Evolutionary conservation across 2,329 filamentous ascomycete species (phyloP).

Genomic region (Trichoderma endophyticum): DNA sequence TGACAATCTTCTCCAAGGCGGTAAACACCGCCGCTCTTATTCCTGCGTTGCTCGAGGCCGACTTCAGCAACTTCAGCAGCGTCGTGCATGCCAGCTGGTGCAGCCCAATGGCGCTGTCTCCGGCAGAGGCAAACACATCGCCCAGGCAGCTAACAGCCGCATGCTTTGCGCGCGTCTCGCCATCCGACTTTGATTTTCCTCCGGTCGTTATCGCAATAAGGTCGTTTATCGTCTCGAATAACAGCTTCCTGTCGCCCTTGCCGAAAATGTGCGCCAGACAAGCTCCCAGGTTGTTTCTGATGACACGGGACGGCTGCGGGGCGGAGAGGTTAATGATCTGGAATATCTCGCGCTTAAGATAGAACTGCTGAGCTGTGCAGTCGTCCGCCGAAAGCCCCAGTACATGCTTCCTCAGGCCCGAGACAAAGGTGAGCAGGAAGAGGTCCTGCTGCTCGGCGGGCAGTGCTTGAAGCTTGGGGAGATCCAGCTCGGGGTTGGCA

Average conservation of each 20-base stretch:
- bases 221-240: constrained; percentile 94
- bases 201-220: constrained; percentile 68
- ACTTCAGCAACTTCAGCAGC: constrained; percentile 76
- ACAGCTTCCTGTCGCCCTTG: constrained; percentile 82
- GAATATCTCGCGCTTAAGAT: constrained; percentile 90
- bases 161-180: constrained; percentile 76
- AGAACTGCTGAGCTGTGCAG: constrained; percentile 83
- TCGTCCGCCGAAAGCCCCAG: constrained; percentile 70
- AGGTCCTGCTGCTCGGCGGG: constrained; percentile 95
- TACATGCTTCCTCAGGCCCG: constrained; percentile 78
- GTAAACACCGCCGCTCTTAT: constrained; percentile 74
- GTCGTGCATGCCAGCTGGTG: constrained; percentile 71
- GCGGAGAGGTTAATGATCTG: constrained; percentile 84
- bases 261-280: constrained; percentile 80
- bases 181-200: constrained; percentile 71
- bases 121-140: constrained; percentile 85
- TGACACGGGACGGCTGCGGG: constrained; percentile 80
- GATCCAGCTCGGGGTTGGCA: constrained; percentile 75
- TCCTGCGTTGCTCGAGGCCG: constrained; percentile 74
- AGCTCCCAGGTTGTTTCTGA: constrained; percentile 83
- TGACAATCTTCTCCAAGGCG: constrained; percentile 70
- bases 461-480: constrained; percentile 82
- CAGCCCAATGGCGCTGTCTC: constrained; percentile 85
- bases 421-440: constrained; percentile 85
- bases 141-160: constrained; percentile 84